Evolutionary conservation across 2,329 filamentous ascomycete genomes (phyloP).

Genomic region (Pseudogymnoascus sp.): DNA sequence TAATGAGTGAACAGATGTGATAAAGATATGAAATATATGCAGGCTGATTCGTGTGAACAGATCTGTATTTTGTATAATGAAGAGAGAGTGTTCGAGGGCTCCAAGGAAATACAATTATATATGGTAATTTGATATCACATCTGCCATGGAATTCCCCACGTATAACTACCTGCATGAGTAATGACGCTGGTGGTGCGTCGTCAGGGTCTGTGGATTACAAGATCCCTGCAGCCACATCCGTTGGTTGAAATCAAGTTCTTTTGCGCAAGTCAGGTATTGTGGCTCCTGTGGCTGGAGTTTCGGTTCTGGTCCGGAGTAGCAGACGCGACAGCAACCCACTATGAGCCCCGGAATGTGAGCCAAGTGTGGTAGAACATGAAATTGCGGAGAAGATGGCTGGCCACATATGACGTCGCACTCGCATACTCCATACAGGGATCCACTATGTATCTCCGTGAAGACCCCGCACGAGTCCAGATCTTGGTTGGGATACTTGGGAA

Average conservation of each 20-base stretch:
- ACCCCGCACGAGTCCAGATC: background rate
- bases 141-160: background rate
- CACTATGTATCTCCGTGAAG: background rate
- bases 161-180: background rate
- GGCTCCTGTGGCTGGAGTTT: background rate
- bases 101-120: background rate
- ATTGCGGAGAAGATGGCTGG: background rate
- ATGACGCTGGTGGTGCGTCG: background rate
- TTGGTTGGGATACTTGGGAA: background rate
- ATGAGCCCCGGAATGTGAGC: background rate
- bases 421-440: background rate
- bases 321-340: background rate
- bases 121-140: background rate
- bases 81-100: background rate
- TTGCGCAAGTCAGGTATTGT: background rate
- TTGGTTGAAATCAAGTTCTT: background rate
- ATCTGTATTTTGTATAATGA: background rate
- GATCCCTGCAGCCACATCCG: background rate
- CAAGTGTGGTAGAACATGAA: background rate
- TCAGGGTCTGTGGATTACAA: background rate
- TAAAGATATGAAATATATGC: background rate
- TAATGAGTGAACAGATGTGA: background rate
- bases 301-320: background rate
- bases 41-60: background rate
- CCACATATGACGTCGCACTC: background rate